Conservation (phyloP, 495 filamentous ascomycete species). For the Choiromyces venosus region DNA sequence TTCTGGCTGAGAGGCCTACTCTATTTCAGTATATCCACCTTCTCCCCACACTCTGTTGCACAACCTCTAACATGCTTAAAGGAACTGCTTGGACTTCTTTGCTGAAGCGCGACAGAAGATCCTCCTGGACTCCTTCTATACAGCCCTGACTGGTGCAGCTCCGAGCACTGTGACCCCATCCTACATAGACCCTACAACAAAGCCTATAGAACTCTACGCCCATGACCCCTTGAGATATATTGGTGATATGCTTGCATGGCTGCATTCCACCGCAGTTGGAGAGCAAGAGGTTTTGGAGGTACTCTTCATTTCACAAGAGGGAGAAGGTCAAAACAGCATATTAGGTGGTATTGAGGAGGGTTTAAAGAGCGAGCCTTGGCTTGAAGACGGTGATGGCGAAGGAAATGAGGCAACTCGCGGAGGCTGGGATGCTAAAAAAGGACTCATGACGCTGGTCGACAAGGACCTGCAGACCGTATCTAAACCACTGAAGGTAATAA, state of each 20-base stretch:
- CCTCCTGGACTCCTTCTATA: conserved; percentile 83
- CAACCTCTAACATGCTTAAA: conserved; percentile 12
- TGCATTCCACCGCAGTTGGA: conserved; percentile 85
- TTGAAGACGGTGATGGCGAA: conserved; percentile 49
- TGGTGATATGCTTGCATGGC: conserved; percentile 97
- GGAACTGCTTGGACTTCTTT: conserved; percentile 85
- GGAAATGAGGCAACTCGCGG: conserved; percentile 50
- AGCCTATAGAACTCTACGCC: conserved; percentile 89
- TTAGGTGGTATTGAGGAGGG: conserved; percentile 68
- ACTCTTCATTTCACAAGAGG: conserved; percentile 85
- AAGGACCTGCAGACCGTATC: conserved; percentile 58
- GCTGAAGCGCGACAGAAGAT: conserved; percentile 83
- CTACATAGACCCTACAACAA: conserved; percentile 53
- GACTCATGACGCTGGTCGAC: conserved; percentile 81
- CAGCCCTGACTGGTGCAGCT: conserved; percentile 71
- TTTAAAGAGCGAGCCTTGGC: conserved; percentile 82
- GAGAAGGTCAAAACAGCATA: conserved; percentile 51
- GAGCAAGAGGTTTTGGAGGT: conserved; percentile 89
- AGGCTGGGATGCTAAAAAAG: conserved; percentile 73
- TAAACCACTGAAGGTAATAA: conserved; percentile 35
- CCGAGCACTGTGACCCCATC: conserved; percentile 43
- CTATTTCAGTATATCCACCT: conserved; percentile 60
- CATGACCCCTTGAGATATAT: conserved; percentile 90
- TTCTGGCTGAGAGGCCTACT: conserved; percentile 81
- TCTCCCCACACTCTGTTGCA: not conserved